These are phyloP conservation scores for Mucor lusitanicus DNA, from an alignment of 371 early-diverging fungal genomes.

Conservation along the genomic window DNA sequence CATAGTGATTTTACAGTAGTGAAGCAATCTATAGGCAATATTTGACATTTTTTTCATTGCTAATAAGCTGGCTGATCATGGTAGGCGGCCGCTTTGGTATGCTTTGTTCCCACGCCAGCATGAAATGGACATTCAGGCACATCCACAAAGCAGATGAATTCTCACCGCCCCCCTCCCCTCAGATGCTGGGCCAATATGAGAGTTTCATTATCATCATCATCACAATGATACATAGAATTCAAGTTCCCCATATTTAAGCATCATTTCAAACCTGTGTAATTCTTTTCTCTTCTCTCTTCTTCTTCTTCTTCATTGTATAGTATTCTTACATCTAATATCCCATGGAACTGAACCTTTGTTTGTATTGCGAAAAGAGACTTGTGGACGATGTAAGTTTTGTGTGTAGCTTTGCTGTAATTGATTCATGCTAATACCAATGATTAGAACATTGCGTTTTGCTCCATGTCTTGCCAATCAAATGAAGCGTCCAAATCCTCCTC, in stretches of 20 bases:
- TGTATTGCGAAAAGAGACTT: constrained; percentile 33
- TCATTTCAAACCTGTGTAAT: background rate
- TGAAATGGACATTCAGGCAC: background rate
- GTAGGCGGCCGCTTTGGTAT: background rate
- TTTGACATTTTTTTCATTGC: background rate
- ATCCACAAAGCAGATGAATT: background rate
- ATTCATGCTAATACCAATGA: background rate
- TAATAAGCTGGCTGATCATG: background rate
- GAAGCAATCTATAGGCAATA: background rate
- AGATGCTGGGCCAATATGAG: background rate
- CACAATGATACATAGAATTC: background rate
- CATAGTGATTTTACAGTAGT: background rate
- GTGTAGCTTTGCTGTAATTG: background rate
- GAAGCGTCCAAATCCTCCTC: constrained; percentile 24
- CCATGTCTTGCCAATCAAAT: constrained; percentile 25
- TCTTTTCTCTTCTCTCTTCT: constrained; percentile 3
- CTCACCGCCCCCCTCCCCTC: constrained; percentile 1
- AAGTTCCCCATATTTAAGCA: background rate
- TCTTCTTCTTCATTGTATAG: background rate
- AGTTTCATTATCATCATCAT: background rate
- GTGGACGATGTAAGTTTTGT: constrained; percentile 22
- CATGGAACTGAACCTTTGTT: constrained; percentile 32
- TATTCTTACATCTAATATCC: background rate
- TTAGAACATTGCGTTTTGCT: constrained; percentile 29
- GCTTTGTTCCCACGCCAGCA: background rate